A percentile compares a stretch with the other conserved stretches of the same genome.
Evolutionary conservation across 352 stramenopile species (phyloP).

Genomic region (Pythium sukuiense): DNA sequence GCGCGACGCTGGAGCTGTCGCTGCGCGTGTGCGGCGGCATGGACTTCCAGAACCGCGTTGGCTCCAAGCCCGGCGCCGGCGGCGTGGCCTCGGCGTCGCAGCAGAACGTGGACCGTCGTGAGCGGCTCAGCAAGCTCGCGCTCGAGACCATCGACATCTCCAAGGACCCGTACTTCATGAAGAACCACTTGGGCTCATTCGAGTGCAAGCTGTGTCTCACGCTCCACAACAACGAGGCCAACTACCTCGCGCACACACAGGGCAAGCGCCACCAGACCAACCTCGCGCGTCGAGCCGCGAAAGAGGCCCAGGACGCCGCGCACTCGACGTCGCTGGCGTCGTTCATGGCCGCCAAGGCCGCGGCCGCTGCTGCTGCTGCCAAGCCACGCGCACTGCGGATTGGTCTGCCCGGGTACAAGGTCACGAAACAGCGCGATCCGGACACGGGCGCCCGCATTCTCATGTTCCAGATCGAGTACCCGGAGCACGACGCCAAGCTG

Average conservation of each 20-base stretch:
- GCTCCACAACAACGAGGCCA: constrained; percentile 98
- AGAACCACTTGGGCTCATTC: constrained; percentile 98
- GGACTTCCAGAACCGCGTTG: constrained; percentile 87
- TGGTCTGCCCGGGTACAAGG: constrained; percentile 96
- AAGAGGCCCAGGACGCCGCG: constrained; percentile 68
- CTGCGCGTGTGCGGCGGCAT: constrained; percentile 40
- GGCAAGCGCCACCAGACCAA: constrained; percentile 99
- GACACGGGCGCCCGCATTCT: constrained; percentile 84
- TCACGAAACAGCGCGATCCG: constrained; percentile 93
- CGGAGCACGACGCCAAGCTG: constrained; percentile 91
- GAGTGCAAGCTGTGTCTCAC: constrained; percentile 99
- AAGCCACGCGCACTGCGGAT: constrained; percentile 91
- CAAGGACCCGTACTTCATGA: constrained; percentile 99
- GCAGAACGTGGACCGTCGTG: constrained; percentile 92
- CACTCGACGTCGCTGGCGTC: constrained; percentile 48
- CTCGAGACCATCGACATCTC: constrained; percentile 98
- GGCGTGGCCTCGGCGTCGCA: constrained; percentile 78
- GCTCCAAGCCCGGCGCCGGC: constrained; percentile 77
- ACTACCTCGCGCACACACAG: constrained; percentile 99
- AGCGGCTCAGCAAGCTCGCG: constrained; percentile 96
- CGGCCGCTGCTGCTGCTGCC: constrained; percentile 44
- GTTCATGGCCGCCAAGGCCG: constrained; percentile 42
- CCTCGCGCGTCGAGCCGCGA: constrained; percentile 89
- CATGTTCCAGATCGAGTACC: constrained; percentile 96
- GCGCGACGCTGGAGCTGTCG: constrained; percentile 23